These are phyloP conservation scores for Aspergillus funiculosus DNA, from an alignment of 495 filamentous ascomycete genomes.

Conservation along the genomic window DNA sequence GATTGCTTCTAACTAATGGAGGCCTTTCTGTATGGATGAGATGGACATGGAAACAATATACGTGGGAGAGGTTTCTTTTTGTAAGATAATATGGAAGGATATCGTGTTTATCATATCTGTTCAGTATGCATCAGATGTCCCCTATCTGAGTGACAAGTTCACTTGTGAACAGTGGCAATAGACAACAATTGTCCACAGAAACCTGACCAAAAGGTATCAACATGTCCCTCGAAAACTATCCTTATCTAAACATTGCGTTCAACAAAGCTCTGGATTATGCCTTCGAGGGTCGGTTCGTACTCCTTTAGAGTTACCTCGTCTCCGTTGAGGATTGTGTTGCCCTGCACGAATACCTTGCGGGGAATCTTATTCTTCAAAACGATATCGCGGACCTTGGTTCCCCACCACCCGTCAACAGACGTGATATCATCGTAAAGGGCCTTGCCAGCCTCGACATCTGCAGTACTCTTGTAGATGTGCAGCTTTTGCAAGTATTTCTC, in stretches of 20 bases:
- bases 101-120: too few relatives aligned
- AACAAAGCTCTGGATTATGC: slow-evolving; percentile 85
- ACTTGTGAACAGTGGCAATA: too few relatives aligned
- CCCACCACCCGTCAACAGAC: slow-evolving; percentile 74
- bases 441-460: slow-evolving; percentile 68
- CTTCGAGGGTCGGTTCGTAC: slow-evolving; percentile 80
- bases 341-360: slow-evolving; percentile 93
- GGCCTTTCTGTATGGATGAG: too few relatives aligned
- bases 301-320: slow-evolving; percentile 76
- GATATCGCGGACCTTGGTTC: slow-evolving; percentile 63
- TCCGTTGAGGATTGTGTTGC: slow-evolving; percentile 72
- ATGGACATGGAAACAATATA: too few relatives aligned
- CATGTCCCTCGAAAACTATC: neutral
- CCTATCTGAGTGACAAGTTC: too few relatives aligned
- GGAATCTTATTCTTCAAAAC: slow-evolving; percentile 85
- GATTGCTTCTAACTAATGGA: too few relatives aligned
- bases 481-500: slow-evolving; percentile 86
- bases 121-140: neutral
- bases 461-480: slow-evolving; percentile 88
- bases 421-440: slow-evolving; percentile 81
- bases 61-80: too few relatives aligned
- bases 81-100: neutral
- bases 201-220: too few relatives aligned
- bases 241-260: slow-evolving; percentile 59
- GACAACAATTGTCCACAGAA: too few relatives aligned